Base-by-base conservation (phyloP, 352 stramenopile species). In the Pythium guiyangense region DNA sequence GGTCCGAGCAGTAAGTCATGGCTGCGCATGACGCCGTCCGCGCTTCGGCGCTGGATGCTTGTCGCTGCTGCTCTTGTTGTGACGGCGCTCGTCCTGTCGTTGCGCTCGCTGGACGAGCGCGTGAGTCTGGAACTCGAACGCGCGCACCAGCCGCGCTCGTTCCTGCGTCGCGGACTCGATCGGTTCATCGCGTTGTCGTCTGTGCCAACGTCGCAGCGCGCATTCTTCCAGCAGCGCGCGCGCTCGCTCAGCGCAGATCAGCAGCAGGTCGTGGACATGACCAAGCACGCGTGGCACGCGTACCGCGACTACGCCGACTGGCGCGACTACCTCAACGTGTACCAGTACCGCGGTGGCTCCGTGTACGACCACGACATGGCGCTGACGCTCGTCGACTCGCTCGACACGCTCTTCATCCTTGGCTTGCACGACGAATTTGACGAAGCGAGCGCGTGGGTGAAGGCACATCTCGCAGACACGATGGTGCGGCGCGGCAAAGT, bases 351-450 rank as follows among this genome's bases (percentile, higher is more conserved):
- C n/a, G 63, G 64, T 2, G 57, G 52, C 6, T 74, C 54, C 0
- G 53, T 79, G 26, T 79, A n/a, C 44, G 49, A 57, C 4, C 79
- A 90, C 60, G 73, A 86, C 49, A 82, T 90, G 75, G 77, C 79
- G 8, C 73, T 85, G 47, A 87, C 75, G 12, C 56, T 77, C 10
- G 67, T 89, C 4, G 80, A 90, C 46, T 72, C 80, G 29, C 69
- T 91, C 12, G 81, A 91, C 52, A 91, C 80, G 43, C 68, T 90
- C 42, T 79, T 86, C 52, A 42, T 90, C 6, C 69, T 88, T 57
- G 76, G 78, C 0, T 43, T 90, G 5, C 67, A 84, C 20, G 64
- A 84, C 39, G 80, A 88, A 25, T 91, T 86, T 45, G 66, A 86
- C 42, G 66, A 83, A 44, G 78, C 80, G 1, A 85, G 70, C 25